phyloP scores from a whole-genome alignment of 352 stramenopile genomes.

The Aphanomyces euteiches region DNA sequence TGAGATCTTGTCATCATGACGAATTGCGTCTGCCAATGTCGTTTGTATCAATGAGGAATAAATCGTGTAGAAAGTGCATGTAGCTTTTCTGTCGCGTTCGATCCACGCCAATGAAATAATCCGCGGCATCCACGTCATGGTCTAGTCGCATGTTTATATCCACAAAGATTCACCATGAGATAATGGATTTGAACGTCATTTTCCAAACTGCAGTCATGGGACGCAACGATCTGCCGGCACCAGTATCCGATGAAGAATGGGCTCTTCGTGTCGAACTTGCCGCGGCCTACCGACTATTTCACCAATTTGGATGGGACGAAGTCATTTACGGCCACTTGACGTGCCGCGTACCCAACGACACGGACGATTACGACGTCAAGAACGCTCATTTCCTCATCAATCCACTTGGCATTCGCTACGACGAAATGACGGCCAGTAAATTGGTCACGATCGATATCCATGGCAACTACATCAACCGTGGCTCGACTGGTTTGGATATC shows the following conservation, averaged over 20 bases:
- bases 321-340: constrained; percentile 32
- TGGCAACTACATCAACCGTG: constrained; percentile 30
- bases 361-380: constrained; percentile 23
- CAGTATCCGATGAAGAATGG: constrained; percentile 28
- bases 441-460: constrained; percentile 30
- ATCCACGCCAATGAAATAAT: too few species aligned
- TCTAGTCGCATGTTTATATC: too few species aligned
- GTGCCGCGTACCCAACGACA: constrained; percentile 22
- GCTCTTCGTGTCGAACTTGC: constrained; percentile 27
- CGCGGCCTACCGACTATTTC: constrained; percentile 29
- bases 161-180: too few species aligned
- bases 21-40: too few species aligned
- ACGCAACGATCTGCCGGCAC: constrained; percentile 22
- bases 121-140: too few species aligned
- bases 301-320: constrained; percentile 31
- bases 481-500: constrained; percentile 23
- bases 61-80: too few species aligned
- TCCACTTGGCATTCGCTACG: constrained; percentile 30
- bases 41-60: too few species aligned
- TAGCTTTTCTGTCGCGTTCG: too few species aligned
- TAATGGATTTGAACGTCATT: background rate
- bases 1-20: too few species aligned
- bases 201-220: background rate
- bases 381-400: constrained; percentile 32
- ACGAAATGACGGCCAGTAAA: constrained; percentile 27